Percentiles rank a stretch among this genome's conserved stretches.
These are phyloP conservation scores for Globisporangium orthogonon DNA, from an alignment of 352 stramenopile genomes.

Conservation along the genomic window DNA sequence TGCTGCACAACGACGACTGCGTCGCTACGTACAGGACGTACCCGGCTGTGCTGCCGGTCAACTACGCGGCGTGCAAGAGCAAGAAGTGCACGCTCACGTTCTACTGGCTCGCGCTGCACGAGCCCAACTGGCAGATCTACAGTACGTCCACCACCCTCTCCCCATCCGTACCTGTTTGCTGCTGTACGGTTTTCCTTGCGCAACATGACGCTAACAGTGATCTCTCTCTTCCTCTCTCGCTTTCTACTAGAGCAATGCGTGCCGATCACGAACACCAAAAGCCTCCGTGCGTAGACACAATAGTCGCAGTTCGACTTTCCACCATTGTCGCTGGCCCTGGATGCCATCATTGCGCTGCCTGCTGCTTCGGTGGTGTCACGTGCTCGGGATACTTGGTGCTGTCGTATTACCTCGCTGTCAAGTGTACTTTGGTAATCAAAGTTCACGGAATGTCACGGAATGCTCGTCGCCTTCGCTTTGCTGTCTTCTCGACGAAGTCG, in stretches of 20 bases:
- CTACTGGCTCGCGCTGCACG: conserved; percentile 41
- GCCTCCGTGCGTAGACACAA: background rate
- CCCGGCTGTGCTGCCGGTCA: conserved; percentile 41
- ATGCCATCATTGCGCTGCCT: too few species aligned
- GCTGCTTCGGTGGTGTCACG: too few species aligned
- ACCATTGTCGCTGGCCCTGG: too few species aligned
- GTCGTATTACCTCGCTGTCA: too few species aligned
- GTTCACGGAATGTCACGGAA: too few species aligned
- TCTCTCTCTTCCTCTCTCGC: background rate
- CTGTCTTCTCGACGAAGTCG: too few species aligned
- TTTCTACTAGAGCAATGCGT: conserved; percentile 22
- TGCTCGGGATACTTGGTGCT: too few species aligned
- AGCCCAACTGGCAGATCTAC: conserved; percentile 10
- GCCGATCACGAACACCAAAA: conserved; percentile 16
- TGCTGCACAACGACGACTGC: conserved; percentile 38
- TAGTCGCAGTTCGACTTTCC: too few species aligned
- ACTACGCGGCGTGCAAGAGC: conserved; percentile 40
- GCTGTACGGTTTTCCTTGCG: background rate
- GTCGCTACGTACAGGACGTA: conserved; percentile 24
- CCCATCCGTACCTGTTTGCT: background rate
- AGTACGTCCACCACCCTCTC: conserved; percentile 12
- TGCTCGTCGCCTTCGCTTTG: too few species aligned
- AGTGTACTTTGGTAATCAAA: too few species aligned
- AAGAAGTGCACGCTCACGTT: conserved; percentile 48
- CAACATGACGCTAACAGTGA: too few species aligned